Evolutionary conservation across 192 early-diverging fungal species (phyloP).

Genomic region (Gigaspora rosea): DNA sequence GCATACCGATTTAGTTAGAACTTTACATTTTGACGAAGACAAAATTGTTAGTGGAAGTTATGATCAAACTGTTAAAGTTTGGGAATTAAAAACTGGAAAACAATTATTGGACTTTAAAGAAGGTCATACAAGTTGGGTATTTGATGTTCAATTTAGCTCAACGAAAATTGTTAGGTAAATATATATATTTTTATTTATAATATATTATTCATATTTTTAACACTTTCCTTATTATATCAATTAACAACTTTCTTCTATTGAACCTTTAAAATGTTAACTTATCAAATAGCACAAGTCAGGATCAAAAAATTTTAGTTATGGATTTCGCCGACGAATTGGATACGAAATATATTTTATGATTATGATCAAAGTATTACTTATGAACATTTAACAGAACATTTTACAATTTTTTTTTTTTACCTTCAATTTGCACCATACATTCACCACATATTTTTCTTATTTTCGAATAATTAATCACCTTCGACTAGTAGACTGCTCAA

Average conservation of each 20-base stretch:
- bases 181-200: background rate
- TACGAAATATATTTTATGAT: conserved; percentile 33
- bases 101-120: conserved; percentile 71
- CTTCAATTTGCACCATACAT: too few species aligned
- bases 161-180: conserved; percentile 77
- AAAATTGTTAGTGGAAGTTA: conserved; percentile 90
- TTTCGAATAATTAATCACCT: too few species aligned
- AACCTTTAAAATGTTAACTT: background rate
- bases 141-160: conserved; percentile 88
- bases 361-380: conserved; percentile 21
- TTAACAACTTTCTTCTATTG: background rate
- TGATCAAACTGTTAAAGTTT: conserved; percentile 92
- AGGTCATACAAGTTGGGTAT: conserved; percentile 92
- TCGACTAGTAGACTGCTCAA: too few species aligned
- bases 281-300: conserved; percentile 45
- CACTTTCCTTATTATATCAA: conserved; percentile 15
- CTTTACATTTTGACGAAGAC: conserved; percentile 80
- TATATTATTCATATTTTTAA: background rate
- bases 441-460: too few species aligned
- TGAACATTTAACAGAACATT: too few species aligned
- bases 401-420: too few species aligned
- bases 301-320: conserved; percentile 48
- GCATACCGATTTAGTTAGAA: conserved; percentile 79
- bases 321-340: conserved; percentile 47
- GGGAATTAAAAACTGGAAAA: conserved; percentile 83